Base-by-base conservation (phyloP, 2,329 filamentous ascomycete species). In the Cordyceps militaris region DNA sequence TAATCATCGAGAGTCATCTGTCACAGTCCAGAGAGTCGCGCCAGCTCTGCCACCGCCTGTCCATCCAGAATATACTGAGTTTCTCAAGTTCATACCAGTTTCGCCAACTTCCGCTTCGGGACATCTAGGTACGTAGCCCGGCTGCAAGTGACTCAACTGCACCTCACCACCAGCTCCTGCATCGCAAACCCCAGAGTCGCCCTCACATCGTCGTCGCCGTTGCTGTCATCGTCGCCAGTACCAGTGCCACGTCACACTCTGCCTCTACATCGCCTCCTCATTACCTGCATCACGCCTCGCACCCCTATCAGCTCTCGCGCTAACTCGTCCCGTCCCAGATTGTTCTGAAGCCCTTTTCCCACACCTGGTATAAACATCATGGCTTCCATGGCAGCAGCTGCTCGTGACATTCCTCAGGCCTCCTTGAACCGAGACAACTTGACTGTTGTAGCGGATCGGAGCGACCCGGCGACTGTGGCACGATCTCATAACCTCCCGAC, bases 401-500 rank as follows among this genome's bases (percentile, higher is more conserved):
- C 76, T 80, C 82, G 82, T 81, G 82, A 85, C 81, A 86, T 85
- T 75, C 79, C 78, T 69, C 79, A 79, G 79, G 75, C 79, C 77
- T 79, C 76, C 75, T 70, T 71, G 72, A 74, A 72, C 78, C 82
- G 82, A 85, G 83, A 87, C 83, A 83, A 81, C 83, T 87, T 87
- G 72, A 76, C 82, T 86, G 83, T 75, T 85, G 83, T 86, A 85
- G 83, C 82, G 79, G 81, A 81, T 73, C 78, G 79, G 77, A 82
- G 80, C 67, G 80, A 83, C 72, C 76, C 81, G 79, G 78, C 69
- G 73, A 76, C 72, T 74, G 74, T 82, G 80, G 82, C 82, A 76
- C 78, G 74, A 74, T 73, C 75, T 76, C 78, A 81, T 66, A 78
- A 83, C 71, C 84, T 96, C 68, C 91, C 89, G 62, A 97, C 93